Evolutionary conservation across 257 asterid species (phyloP), one percentile per base, ranked within the genome.

Genomic region (Petunia secreta): DNA sequence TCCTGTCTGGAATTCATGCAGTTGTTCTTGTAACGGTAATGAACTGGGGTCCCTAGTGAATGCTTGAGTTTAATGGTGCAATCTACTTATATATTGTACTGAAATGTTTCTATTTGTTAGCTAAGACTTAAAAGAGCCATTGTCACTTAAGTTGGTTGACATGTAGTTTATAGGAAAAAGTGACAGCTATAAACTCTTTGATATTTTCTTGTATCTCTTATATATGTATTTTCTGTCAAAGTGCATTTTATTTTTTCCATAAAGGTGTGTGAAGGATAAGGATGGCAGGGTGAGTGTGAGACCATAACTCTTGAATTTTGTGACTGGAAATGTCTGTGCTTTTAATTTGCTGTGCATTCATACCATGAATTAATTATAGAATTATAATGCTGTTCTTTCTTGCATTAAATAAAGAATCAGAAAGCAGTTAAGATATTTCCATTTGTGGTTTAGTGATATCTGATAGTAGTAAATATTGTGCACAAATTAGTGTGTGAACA

Each of bases 241-340:
- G 60, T 14, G 60, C 11, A 5, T 57, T 5, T 8, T 57, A 57
- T 57, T 57, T 4, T 15, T 57, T 57, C 36, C 6, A 15, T 48
- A 14, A 57, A 54, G 14, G 54, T 67, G 54, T 67, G 75, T 67
- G 54, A 67, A 67, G 41, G 60, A 16, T 46, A 46, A 69, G 2
- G 36, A 73, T 73, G 77, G 43, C 59, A 73, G 77, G 77, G 77
- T 73, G 77, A 50, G 77, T 50, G 37, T 50, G 52, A 25, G 62
- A 34, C 57, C 7, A 50, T 73, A 50, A 73, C 48, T 73, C 36
- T 73, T 73, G 77, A 71, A 73, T 50, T 16, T 34, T 73, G 34
- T 44, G 40, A 44, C 40, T 68, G 41, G 54, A 16, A 44, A 68
- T n/a, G 57, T 37, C 1, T 68, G 76, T 50, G 77, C 62, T 73